Evolutionary conservation across 2,329 filamentous ascomycete species (phyloP), one percentile per base, ranked within the genome.

Genomic region (Whalleya microplaca): DNA sequence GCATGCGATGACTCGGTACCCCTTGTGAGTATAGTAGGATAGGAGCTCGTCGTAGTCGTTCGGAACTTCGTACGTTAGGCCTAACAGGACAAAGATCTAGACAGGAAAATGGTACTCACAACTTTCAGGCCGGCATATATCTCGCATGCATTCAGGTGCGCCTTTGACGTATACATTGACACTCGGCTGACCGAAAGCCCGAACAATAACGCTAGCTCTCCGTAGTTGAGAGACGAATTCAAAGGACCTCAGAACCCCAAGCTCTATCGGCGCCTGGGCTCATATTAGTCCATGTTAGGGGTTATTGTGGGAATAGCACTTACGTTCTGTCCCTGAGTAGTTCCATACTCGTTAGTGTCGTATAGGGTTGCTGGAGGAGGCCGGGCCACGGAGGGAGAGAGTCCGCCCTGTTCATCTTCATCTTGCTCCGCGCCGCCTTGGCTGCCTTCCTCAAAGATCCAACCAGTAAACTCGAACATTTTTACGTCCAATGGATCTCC

Each of bases 401-500:
- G 81, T 7, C 88, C 87, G 3, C 83, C 80, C 66, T 88, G 88
- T 55, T 93, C 89, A 45, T 94, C 91, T 19, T 91, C 88, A 48
- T 90, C 86, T 42, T 80, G 81, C 50, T 84, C 84, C 23, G 81
- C 83, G 21, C 80, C 75, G 50, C 82, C 82, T 64, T 93, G 87
- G 45, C 87, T 87, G 2, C 92, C 92, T 77, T 99, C 95, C 71
- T 96, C 90, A 65, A 91, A 99, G 2, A 85, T 84, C 95, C 95
- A 99, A 5, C 84, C 84, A 0, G 95, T 98, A 65, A 96, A 99
- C 63, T 96, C 89, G 71, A 99, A 99, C 95, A 99, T 99, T 72
- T 98, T 98, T 55, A 97, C 81, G 72, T 99, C 95, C 1, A 99
- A 80, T 3, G 96, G 95, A 68, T 99, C 95, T 1, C 95, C 95